Percentiles rank a stretch among this genome's conserved stretches.
Conservation (phyloP, 1,284 basidiomycete genomes). For the Omphalotus olearius region DNA sequence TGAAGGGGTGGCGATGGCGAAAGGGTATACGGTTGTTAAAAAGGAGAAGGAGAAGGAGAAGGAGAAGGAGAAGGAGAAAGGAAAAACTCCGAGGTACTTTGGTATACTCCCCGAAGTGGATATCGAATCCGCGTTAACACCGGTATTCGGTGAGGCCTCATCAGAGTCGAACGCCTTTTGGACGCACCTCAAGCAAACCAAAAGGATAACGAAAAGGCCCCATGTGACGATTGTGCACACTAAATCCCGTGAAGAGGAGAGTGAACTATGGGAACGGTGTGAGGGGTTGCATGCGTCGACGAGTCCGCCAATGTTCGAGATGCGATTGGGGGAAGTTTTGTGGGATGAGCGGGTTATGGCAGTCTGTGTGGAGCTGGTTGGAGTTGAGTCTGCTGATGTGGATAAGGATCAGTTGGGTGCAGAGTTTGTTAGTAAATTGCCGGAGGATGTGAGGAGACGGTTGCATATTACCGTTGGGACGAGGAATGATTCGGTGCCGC, state of each 20-base stretch:
- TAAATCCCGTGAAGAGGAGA: conserved; percentile 46
- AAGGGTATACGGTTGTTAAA: conserved; percentile 46
- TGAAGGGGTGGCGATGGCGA: conserved; percentile 53
- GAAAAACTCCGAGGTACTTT: conserved; percentile 57
- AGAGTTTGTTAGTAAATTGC: conserved; percentile 46
- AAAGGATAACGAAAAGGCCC: conserved; percentile 59
- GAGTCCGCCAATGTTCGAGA: conserved; percentile 52
- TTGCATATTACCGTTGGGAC: conserved; percentile 94
- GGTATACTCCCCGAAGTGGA: conserved; percentile 75
- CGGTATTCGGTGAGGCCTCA: conserved; percentile 26
- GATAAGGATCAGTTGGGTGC: conserved; percentile 33
- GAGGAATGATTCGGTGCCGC: conserved; percentile 40
- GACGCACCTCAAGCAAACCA: conserved; percentile 37
- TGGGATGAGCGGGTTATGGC: conserved; percentile 86
- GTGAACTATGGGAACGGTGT: conserved; percentile 66
- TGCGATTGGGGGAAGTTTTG: conserved; percentile 61
- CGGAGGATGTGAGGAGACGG: conserved; percentile 40
- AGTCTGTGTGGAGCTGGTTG: conserved; percentile 57
- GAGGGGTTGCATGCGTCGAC: conserved; percentile 37
- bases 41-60: conserved; percentile 31
- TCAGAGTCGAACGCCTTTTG: conserved; percentile 42
- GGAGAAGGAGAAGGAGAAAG: conserved; percentile 28
- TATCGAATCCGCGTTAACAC: conserved; percentile 43
- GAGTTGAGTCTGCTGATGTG: conserved; percentile 20
- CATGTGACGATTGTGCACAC: conserved; percentile 88